Conservation (phyloP, 257 asterid genomes). For the Nicotiana undulata region DNA sequence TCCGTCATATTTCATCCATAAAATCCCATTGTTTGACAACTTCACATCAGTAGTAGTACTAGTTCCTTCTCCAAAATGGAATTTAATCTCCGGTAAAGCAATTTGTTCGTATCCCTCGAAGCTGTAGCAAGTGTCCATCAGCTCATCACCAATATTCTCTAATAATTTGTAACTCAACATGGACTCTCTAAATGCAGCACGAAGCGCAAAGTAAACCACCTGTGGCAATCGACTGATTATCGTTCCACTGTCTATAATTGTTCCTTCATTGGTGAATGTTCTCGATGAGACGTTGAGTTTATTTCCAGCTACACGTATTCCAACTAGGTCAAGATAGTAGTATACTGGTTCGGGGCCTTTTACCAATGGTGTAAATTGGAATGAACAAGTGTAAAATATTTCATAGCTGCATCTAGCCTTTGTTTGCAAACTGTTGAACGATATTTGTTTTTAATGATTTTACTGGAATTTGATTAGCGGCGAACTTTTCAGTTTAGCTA, state of each 20-base stretch:
- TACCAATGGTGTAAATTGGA: not conserved
- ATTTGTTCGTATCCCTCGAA: not conserved
- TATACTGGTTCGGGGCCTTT: not conserved
- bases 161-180: not conserved
- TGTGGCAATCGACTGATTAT: not conserved
- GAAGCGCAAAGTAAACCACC: not conserved
- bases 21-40: not conserved
- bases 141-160: no score
- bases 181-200: not conserved
- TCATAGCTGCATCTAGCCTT: no score
- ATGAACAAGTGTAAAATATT: not conserved
- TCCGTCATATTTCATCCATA: not conserved
- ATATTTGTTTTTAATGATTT: no score
- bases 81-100: not conserved
- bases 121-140: not conserved
- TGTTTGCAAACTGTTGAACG: no score
- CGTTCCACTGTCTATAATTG: conserved; percentile 10
- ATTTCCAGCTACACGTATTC: conserved; percentile 5
- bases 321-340: not conserved
- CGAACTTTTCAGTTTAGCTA: no score
- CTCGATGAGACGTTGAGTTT: not conserved
- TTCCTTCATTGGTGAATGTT: not conserved
- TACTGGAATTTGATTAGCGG: no score
- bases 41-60: not conserved
- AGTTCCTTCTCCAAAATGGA: not conserved